Evolutionary conservation across 192 early-diverging fungal species (phyloP), one percentile per base, ranked within the genome.

Genomic region (Entophlyctis helioformis): DNA sequence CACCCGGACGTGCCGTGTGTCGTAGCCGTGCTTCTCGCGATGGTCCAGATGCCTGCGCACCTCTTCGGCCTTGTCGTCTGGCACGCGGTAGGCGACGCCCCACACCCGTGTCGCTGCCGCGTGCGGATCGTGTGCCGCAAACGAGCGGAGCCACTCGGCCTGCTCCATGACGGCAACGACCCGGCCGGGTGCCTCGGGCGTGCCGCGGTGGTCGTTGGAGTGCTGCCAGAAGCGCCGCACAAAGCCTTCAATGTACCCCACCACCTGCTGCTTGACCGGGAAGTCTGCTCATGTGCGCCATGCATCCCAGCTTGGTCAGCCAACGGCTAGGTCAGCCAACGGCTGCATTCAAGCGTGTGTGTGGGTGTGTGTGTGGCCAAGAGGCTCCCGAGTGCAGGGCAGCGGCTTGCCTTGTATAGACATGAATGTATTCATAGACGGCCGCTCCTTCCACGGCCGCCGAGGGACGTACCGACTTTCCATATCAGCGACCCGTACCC

Each of bases 11-110:
- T n/a, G n/a, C n/a, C n/a, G n/a, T n/a, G n/a, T n/a, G n/a, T n/a
- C n/a, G 48, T 96, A 96, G 2, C 91, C 91, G 53, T 87, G 83
- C 71, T 87, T 91, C 69, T 96, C 91, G 26, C 91, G 68, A 56
- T 85, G 76, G 45, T 91, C 88, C 41, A 96, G 54, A 36, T 91
- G 85, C 20, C 61, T 65, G 27, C 69, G 66, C 7, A 90, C 87
- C 15, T 62, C 56, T 45, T 67, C 69, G 16, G 81, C 81, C 40
- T 83, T 68, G 22, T 60, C 66, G 23, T 66, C 60, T 19, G 73
- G 62, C 2, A 96, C 81, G 48, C 79, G 82, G 59, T 83, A 91
- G 0, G 85, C 87, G 20, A 90, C 66, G 32, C 86, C 90, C 85
- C 86, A 64, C 29, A n/a, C n/a, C n/a, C 56, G 37, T 62, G 57